Evolutionary conservation across 2,329 filamentous ascomycete genomes (phyloP).

Genomic region (Xylaria sp.): DNA sequence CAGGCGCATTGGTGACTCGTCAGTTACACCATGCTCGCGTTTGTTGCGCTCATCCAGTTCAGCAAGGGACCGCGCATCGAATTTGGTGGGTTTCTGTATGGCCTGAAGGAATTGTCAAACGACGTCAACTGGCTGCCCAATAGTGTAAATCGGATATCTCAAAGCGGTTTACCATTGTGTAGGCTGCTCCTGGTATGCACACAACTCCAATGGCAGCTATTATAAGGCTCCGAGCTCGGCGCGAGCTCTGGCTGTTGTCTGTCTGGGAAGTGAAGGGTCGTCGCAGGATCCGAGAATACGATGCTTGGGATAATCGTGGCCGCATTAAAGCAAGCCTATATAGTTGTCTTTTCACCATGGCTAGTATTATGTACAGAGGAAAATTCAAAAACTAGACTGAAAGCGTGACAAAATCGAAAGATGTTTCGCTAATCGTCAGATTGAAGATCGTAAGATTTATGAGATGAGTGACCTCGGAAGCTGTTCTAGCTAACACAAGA

Average conservation of each 20-base stretch:
- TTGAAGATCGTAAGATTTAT: slow-evolving; percentile 36
- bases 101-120: slow-evolving; percentile 51
- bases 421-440: slow-evolving; percentile 31
- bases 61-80: slow-evolving; percentile 78
- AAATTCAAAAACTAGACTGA: neutral
- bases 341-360: slow-evolving; percentile 46
- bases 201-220: slow-evolving; percentile 39
- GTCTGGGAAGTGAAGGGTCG: slow-evolving; percentile 41
- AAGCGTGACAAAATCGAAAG: slow-evolving; percentile 23
- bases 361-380: slow-evolving; percentile 19
- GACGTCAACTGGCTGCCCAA: slow-evolving; percentile 40
- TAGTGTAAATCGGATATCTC: neutral
- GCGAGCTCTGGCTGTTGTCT: slow-evolving; percentile 37
- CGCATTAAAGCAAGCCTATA: slow-evolving; percentile 41
- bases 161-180: slow-evolving; percentile 43
- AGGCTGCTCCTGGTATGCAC: slow-evolving; percentile 40
- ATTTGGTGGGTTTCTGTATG: slow-evolving; percentile 55
- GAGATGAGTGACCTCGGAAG: slow-evolving; percentile 24
- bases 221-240: slow-evolving; percentile 34
- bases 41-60: slow-evolving; percentile 86
- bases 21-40: slow-evolving; percentile 78
- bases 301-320: slow-evolving; percentile 36
- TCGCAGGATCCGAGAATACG: slow-evolving; percentile 36
- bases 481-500: neutral
- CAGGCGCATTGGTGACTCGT: slow-evolving; percentile 91